A percentile compares a stretch with the other conserved stretches of the same genome.
These are phyloP conservation scores for Ambrosia hybrid DNA, from an alignment of 140 eudicot genomes.

Conservation along the genomic window DNA sequence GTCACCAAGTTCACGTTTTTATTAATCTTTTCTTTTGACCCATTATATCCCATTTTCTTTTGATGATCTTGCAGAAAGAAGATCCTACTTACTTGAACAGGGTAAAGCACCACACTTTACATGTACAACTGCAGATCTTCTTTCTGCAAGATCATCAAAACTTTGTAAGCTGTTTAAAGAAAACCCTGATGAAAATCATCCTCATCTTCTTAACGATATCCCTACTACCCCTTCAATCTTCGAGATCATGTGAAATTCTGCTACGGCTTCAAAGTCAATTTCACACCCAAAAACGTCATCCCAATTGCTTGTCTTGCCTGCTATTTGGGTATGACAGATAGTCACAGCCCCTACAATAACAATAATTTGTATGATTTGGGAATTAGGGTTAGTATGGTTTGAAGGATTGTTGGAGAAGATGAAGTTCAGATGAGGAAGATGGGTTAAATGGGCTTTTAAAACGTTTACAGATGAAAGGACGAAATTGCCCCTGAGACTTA, in stretches of 20 bases:
- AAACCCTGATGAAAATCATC: slow-evolving; percentile 46
- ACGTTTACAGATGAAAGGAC: too few species aligned
- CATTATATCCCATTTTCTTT: slow-evolving; percentile 19
- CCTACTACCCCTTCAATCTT: slow-evolving; percentile 48
- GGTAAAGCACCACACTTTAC: too few species aligned
- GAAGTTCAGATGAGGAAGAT: too few species aligned
- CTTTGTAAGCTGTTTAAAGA: slow-evolving; percentile 45
- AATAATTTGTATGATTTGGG: too few species aligned
- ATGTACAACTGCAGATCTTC: slow-evolving; percentile 37
- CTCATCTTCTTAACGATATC: slow-evolving; percentile 41
- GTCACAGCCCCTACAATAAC: slow-evolving; percentile 51
- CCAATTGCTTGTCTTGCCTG: slow-evolving; percentile 47
- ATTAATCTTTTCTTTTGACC: neutral
- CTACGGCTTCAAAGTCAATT: slow-evolving; percentile 44
- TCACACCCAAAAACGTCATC: slow-evolving; percentile 46
- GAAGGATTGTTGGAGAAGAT: too few species aligned
- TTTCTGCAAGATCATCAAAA: slow-evolving; percentile 56
- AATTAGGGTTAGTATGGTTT: too few species aligned
- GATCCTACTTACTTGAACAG: too few species aligned
- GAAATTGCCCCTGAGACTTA: too few species aligned
- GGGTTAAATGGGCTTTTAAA: too few species aligned
- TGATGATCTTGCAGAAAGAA: too few species aligned
- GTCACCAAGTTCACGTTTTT: neutral
- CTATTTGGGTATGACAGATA: slow-evolving; percentile 63
- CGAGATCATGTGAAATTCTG: slow-evolving; percentile 57